Conservation (phyloP, 2,329 filamentous ascomycete genomes). For the Tolypocladium sp. region DNA sequence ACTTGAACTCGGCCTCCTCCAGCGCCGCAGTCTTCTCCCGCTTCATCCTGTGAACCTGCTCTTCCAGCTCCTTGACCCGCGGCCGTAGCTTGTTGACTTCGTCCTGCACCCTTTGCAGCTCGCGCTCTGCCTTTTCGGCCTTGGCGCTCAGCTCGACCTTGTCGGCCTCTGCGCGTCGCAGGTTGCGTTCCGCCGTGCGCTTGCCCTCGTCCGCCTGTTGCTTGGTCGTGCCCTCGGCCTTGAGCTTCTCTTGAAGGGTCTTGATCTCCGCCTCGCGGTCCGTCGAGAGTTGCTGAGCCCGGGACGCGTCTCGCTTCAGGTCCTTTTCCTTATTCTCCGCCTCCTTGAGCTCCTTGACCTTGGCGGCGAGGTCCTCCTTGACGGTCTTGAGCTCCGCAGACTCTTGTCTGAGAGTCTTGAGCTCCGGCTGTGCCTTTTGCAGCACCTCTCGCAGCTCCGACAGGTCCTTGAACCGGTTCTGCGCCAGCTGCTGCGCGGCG, state of each 20-base stretch:
- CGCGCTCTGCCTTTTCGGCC: slow-evolving; percentile 60
- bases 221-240: slow-evolving; percentile 62
- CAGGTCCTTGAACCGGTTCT: slow-evolving; percentile 80
- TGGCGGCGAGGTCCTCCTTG: slow-evolving; percentile 62
- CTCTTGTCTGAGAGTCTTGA: slow-evolving; percentile 70
- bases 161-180: slow-evolving; percentile 68
- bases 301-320: slow-evolving; percentile 62
- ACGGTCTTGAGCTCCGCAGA: slow-evolving; percentile 62
- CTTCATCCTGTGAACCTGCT: slow-evolving; percentile 58
- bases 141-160: slow-evolving; percentile 68
- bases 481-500: slow-evolving; percentile 77
- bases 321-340: slow-evolving; percentile 79
- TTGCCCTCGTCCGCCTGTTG: slow-evolving; percentile 72
- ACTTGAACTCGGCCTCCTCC: slow-evolving; percentile 77
- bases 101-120: slow-evolving; percentile 63
- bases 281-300: slow-evolving; percentile 57
- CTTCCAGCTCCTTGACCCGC: slow-evolving; percentile 59
- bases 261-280: slow-evolving; percentile 75
- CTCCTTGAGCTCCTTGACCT: slow-evolving; percentile 54
- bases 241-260: slow-evolving; percentile 67
- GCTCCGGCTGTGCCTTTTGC: slow-evolving; percentile 78
- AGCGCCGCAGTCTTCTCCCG: slow-evolving; percentile 59
- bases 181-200: slow-evolving; percentile 63
- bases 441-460: slow-evolving; percentile 70
- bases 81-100: slow-evolving; percentile 61